Evolutionary conservation across 768 basidiomycete species (phyloP), one percentile per base, ranked within the genome.

Genomic region (Hericium coralloides): DNA sequence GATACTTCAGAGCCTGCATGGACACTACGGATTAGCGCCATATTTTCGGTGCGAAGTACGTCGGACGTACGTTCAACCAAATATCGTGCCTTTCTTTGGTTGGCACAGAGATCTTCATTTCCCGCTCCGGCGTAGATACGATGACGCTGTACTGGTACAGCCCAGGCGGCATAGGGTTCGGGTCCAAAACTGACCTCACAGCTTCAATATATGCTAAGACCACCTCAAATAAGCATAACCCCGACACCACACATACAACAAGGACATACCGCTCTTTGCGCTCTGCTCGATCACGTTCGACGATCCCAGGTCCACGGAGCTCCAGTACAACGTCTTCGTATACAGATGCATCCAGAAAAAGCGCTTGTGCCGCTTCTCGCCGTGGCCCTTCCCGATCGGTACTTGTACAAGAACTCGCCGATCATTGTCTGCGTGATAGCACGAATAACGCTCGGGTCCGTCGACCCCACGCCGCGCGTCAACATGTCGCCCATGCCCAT

Each of bases 301-400:
- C 23, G 91, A 90, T 26, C 92, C 94, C 52, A 95, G 97, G 73
- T 98, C 95, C 10, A 85, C 83, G 17, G 90, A 87, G 66, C 92
- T 92, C 97, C 97, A 99, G 70, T 98, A 98, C 58, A 99, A 66
- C 4, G 94, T 98, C 76, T 92, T 92, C 41, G 95, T 98, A 69
- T 98, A 99, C 18, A 95, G 97, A 71, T 98, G 95, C n/a, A 99
- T 86, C 97, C 97, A 99, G 80, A 98, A 97, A 83, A 94, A 99
- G 38, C 97, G 79, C 69, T 84, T 86, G 72, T 99, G 97, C 53
- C 95, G 76, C 68, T 83, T 85, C 69, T 92, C 88, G 20, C 91
- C 91, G 68, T 93, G 81, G 12, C 92, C 94, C 71, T 90, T 95
- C 22, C 94, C 92, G 65, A 98, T 83, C 17, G 89, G 72, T 99